Evolutionary conservation across 1,284 basidiomycete species (phyloP), one percentile per base, ranked within the genome.

Genomic region (Clitocybe nebularis): DNA sequence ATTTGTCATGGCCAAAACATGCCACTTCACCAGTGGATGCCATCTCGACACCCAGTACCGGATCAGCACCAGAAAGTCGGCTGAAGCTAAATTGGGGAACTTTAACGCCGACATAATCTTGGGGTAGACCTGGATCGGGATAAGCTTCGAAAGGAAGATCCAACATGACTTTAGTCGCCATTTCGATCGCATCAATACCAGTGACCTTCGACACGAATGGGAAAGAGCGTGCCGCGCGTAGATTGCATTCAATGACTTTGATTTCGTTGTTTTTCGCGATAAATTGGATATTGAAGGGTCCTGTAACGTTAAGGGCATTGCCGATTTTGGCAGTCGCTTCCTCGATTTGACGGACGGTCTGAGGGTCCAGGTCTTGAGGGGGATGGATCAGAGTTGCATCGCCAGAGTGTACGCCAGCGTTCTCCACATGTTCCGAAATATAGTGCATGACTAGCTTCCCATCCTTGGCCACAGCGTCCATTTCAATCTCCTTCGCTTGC

Each of bases 191-290:
- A 60, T 99, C 94, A 53, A 97, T 77, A 24, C 93, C 93, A 4
- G 95, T 97, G 47, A 97, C 94, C 71, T 99, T 99, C 26, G 92
- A 95, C 33, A 99, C 95, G 74, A 99, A 99, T 42, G 96, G 95
- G 84, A 97, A 98, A 1, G 95, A 98, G 47, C 96, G 84, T 20
- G 95, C 94, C 2, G 96, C 96, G 48, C 95, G 92, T 28, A 99
- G 75, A 67, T 99, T 99, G 71, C 95, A 99, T 67, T 99, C 95
- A 63, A 99, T 99, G 56, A 99, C 95, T 78, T 99, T 97, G 78
- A 98, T 98, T 67, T 98, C 95, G 71, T 98, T 98, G 72, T 98
- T 89, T 79, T 99, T 99, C 45, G 94, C 94, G 57, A 99, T 97
- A 71, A 99, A 97, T 71, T 99, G 96, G 62, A 99, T 99, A 68